Percentiles rank a stretch among this genome's conserved stretches.
Evolutionary conservation across 1,139 yeast genomes (phyloP).

Genomic region (Suhomyces taliae): DNA sequence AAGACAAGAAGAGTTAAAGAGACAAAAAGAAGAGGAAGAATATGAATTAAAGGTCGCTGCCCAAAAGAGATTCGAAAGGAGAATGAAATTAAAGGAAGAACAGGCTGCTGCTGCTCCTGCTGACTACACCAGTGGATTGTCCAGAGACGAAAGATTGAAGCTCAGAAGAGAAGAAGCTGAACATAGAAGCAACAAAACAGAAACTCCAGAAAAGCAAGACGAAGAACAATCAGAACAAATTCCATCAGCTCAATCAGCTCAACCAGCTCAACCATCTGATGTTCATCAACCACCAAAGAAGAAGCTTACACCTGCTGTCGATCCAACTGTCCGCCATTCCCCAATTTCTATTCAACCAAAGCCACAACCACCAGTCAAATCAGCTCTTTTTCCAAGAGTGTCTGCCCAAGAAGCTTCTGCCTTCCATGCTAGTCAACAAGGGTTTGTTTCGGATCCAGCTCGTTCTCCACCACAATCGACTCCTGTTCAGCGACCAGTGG

Average conservation of each 20-base stretch:
- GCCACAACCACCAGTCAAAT: too few relatives aligned
- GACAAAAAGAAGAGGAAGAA: conserved; percentile 32
- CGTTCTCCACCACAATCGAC: too few relatives aligned
- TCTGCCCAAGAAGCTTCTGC: not conserved
- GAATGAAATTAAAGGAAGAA: conserved; percentile 25
- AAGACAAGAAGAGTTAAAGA: conserved; percentile 37
- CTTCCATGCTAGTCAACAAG: not conserved
- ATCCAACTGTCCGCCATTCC: too few relatives aligned
- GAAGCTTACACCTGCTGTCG: too few relatives aligned
- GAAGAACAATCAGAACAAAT: not conserved
- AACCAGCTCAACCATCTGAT: too few relatives aligned
- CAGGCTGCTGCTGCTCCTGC: conserved; percentile 13
- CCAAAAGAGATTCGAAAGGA: conserved; percentile 40
- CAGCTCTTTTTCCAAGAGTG: too few relatives aligned
- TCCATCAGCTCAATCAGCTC: too few relatives aligned
- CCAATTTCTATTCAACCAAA: too few relatives aligned
- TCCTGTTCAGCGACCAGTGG: too few relatives aligned
- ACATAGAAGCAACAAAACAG: not conserved
- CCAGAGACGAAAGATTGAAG: conserved; percentile 46
- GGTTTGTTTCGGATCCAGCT: not conserved
- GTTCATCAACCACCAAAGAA: too few relatives aligned
- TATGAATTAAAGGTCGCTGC: conserved; percentile 33
- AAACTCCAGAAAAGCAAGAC: not conserved
- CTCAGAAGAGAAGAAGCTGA: conserved; percentile 24
- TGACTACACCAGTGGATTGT: conserved; percentile 28